These are phyloP conservation scores for Wickerhamomyces sp. DNA, from an alignment of 1,139 yeast species.

Conservation along the genomic window DNA sequence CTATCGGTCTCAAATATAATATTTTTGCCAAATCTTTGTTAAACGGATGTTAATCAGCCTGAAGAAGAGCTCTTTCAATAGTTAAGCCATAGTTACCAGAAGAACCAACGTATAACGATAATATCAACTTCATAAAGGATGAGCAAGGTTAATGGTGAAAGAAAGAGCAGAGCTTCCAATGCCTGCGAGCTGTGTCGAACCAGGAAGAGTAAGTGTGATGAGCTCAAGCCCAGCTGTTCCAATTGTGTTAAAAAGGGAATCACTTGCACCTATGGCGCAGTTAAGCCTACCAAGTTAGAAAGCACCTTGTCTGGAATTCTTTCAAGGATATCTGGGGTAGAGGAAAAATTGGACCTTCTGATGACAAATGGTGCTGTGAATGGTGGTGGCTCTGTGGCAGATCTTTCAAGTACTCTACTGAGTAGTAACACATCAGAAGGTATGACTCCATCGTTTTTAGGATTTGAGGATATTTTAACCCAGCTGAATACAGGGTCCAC, in stretches of 20 bases:
- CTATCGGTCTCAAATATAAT: no score
- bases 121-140: conserved; percentile 29
- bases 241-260: neutral
- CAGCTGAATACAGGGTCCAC: neutral
- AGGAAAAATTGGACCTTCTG: neutral
- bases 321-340: neutral
- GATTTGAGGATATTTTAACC: neutral
- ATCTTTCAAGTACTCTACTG: neutral
- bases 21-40: no score
- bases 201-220: conserved; percentile 6
- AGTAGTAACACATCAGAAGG: neutral
- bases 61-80: no score
- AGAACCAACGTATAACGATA: no score
- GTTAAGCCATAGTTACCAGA: no score
- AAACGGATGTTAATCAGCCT: no score
- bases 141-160: neutral
- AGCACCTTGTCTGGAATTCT: neutral
- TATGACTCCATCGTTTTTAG: neutral
- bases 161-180: conserved; percentile 1
- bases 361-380: neutral
- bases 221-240: conserved; percentile 3
- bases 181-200: conserved; percentile 5
- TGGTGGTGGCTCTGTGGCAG: neutral
- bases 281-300: conserved; percentile 1
- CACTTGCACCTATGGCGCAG: conserved; percentile 22